These are phyloP conservation scores for Luffa acutangula DNA, from an alignment of 306 rosid genomes.

Conservation along the genomic window DNA sequence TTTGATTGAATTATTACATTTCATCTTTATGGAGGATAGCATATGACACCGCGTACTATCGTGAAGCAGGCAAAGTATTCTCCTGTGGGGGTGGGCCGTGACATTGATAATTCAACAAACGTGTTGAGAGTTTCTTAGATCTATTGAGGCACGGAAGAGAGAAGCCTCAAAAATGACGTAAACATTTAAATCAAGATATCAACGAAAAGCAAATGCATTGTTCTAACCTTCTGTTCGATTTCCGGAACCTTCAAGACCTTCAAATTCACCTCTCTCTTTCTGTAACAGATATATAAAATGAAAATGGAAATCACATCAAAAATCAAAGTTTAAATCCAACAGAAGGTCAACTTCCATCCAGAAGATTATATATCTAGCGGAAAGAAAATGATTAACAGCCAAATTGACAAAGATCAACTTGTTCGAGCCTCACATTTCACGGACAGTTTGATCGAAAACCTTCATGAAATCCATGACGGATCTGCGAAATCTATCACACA, in stretches of 20 bases:
- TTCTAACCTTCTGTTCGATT: slow-evolving; percentile 88
- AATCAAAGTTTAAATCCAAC: slow-evolving; percentile 6
- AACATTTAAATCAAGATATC: neutral
- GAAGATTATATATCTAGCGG: neutral
- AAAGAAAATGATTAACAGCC: neutral
- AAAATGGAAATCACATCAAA: slow-evolving; percentile 8
- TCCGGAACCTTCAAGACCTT: slow-evolving; percentile 98
- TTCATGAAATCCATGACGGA: slow-evolving; percentile 96
- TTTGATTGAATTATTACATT: neutral
- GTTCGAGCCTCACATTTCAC: slow-evolving; percentile 67
- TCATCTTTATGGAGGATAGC: neutral
- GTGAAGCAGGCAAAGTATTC: neutral
- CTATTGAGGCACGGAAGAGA: neutral
- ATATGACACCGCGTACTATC: neutral
- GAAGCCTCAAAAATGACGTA: neutral
- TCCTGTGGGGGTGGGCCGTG: neutral
- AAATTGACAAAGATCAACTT: slow-evolving; percentile 11
- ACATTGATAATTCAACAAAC: neutral
- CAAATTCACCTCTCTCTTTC: slow-evolving; percentile 98
- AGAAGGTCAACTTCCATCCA: neutral
- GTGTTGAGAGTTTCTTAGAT: neutral
- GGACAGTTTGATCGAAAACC: slow-evolving; percentile 97
- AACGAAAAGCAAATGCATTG: neutral
- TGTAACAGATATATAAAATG: slow-evolving; percentile 18
- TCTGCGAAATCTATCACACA: slow-evolving; percentile 20